Evolutionary conservation across 2,329 filamentous ascomycete species (phyloP), one percentile per base, ranked within the genome.

Genomic region (Aspergillus ochraceus): DNA sequence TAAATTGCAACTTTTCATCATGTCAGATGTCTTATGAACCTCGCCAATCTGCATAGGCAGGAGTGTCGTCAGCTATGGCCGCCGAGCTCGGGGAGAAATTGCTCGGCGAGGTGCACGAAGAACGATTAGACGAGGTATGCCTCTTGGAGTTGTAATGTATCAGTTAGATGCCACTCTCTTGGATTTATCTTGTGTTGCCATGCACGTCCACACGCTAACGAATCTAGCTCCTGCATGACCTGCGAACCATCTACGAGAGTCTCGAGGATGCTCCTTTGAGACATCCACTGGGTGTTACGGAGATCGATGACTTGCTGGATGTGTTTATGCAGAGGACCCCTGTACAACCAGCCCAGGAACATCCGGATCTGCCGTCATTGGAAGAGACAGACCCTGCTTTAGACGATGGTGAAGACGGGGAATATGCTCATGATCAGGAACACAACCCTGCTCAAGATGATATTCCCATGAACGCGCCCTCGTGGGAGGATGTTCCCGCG

Each of bases 41-140:
- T 45, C 47, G 8, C 8, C 10, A 26, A 17, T 32, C 30, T n/a
- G 50, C 26, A 22, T 32, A 30, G 12, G 26, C 26, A 29, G 26
- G 8, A 29, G 26, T 29, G 26, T 29, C 26, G 26, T 29, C 26
- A 29, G 42, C 46, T 45, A 65, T 75, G 72, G 72, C 74, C 56
- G 71, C 72, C 50, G 69, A 62, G 57, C 76, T 86, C 63, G 86
- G 86, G 49, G 80, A 78, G 69, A 81, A 75, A 67, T 74, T 87
- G 70, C 74, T 88, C 58, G 74, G 69, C 51, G 81, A 83, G 65
- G 77, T 84, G 56, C 75, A 80, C 60, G 79, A 81, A 65, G 76
- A 81, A 65, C 71, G 74, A 54, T 70, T 85, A 57, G 77, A 82
- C 63, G 78, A 85, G 77, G 84, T 86, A 66, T 64, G 72, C 73